These are phyloP conservation scores for Candida fluviatilis DNA, from an alignment of 805 yeast species.

Conservation along the genomic window DNA sequence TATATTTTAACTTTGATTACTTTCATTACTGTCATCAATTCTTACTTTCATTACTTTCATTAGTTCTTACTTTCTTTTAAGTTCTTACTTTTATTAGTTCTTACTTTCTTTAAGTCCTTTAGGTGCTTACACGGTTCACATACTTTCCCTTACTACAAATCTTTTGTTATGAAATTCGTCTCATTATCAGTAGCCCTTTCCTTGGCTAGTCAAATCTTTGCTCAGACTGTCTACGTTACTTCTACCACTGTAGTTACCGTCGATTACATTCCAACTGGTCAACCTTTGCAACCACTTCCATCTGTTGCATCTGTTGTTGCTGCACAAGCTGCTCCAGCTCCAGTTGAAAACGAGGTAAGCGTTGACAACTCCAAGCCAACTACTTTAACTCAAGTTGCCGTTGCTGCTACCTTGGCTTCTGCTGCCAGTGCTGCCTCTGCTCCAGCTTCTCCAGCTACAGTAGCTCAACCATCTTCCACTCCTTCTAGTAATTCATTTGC, in stretches of 20 bases:
- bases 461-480: conserved; percentile 12
- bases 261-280: conserved; percentile 9
- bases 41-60: too few species aligned
- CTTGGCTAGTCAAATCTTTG: conserved; percentile 8
- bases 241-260: conserved; percentile 20
- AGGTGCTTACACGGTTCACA: not conserved
- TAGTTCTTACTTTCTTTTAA: too few species aligned
- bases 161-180: conserved; percentile 18
- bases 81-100: too few species aligned
- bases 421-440: conserved; percentile 11
- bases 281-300: conserved; percentile 9
- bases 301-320: conserved; percentile 8
- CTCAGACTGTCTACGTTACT: conserved; percentile 25
- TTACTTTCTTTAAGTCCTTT: conserved; percentile 3
- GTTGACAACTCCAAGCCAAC: conserved; percentile 10
- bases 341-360: too few species aligned
- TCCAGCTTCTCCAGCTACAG: conserved; percentile 7
- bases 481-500: conserved; percentile 31
- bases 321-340: conserved; percentile 14
- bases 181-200: conserved; percentile 15
- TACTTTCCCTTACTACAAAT: conserved; percentile 5
- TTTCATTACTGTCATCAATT: too few species aligned
- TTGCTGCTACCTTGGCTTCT: conserved; percentile 9
- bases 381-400: conserved; percentile 10
- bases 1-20: too few species aligned